Evolutionary conservation across 768 basidiomycete genomes (phyloP).

Genomic region (Kwoniella heveanensis): DNA sequence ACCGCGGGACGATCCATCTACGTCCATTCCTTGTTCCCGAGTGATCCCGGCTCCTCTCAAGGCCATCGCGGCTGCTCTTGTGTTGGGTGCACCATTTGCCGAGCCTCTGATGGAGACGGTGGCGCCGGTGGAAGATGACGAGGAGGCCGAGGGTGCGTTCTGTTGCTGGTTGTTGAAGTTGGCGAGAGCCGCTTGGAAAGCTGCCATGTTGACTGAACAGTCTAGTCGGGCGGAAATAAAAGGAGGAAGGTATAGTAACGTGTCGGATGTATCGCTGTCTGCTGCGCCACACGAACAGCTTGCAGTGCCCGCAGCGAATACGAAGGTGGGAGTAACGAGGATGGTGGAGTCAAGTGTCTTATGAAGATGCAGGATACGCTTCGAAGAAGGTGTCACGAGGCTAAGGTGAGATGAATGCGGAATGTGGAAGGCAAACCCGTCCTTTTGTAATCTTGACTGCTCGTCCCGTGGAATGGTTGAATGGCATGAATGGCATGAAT

Average conservation of each 20-base stretch:
- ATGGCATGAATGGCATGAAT: too few species aligned
- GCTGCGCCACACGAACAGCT: too few species aligned
- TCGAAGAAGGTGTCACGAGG: not conserved
- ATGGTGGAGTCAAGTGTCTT: not conserved
- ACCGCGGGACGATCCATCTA: constrained; percentile 37
- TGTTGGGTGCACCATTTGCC: constrained; percentile 23
- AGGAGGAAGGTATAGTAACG: too few species aligned
- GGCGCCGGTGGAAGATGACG: constrained; percentile 3
- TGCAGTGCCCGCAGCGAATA: too few species aligned
- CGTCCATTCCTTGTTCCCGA: constrained; percentile 38
- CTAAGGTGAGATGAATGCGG: not conserved
- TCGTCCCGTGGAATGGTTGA: too few species aligned
- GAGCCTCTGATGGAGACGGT: constrained; percentile 39
- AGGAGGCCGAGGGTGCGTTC: constrained; percentile 2
- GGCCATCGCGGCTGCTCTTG: constrained; percentile 24
- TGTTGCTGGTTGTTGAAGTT: constrained; percentile 16
- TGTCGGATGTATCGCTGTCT: too few species aligned
- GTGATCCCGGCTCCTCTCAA: constrained; percentile 43
- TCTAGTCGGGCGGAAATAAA: too few species aligned
- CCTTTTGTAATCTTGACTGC: too few species aligned
- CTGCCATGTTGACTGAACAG: constrained; percentile 15
- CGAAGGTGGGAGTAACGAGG: too few species aligned
- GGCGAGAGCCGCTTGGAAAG: constrained; percentile 44
- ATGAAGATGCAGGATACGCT: not conserved
- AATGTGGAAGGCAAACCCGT: not conserved